phyloP scores from a whole-genome alignment of 2,329 filamentous ascomycete species.

The Sclerotinia subarctica region DNA sequence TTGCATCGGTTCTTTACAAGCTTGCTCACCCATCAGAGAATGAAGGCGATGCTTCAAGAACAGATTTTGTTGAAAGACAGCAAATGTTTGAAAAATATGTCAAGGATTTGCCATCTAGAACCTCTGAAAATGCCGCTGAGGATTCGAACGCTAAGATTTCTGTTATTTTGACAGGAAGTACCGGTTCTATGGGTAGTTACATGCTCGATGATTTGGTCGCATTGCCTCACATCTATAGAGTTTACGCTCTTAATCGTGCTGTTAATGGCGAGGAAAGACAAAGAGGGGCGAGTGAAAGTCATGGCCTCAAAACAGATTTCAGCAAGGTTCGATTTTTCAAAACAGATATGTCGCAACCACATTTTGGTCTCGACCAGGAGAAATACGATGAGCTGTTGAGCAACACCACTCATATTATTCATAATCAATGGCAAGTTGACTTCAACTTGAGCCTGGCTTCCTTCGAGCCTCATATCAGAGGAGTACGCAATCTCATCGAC shows the following conservation, averaged over 20 bases:
- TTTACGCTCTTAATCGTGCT: slow-evolving; percentile 50
- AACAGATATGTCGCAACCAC: slow-evolving; percentile 46
- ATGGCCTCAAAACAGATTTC: slow-evolving; percentile 41
- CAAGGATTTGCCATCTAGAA: slow-evolving; percentile 12
- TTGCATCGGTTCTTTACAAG: slow-evolving; percentile 13
- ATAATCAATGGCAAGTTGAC: slow-evolving; percentile 42
- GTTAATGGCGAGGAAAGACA: slow-evolving; percentile 23
- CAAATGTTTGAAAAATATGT: slow-evolving; percentile 24
- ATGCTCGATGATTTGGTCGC: slow-evolving; percentile 43
- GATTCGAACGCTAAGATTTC: slow-evolving; percentile 15
- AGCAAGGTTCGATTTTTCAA: slow-evolving; percentile 48
- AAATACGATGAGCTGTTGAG: slow-evolving; percentile 25
- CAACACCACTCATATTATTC: slow-evolving; percentile 26
- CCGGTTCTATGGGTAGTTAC: slow-evolving; percentile 49
- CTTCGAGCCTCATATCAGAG: slow-evolving; percentile 41
- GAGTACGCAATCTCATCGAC: slow-evolving; percentile 42
- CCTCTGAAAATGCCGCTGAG: background rate
- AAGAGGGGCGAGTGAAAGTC: slow-evolving; percentile 37
- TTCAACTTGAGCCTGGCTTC: slow-evolving; percentile 39
- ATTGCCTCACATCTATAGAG: slow-evolving; percentile 39
- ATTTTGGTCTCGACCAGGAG: slow-evolving; percentile 46
- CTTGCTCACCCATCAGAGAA: slow-evolving; percentile 6
- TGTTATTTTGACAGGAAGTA: slow-evolving; percentile 47
- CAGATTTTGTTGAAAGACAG: slow-evolving; percentile 15
- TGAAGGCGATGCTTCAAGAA: slow-evolving; percentile 2